Percentiles rank a stretch among this genome's conserved stretches.
These are phyloP conservation scores for Clonostachys rhizophaga DNA, from an alignment of 2,329 filamentous ascomycete genomes.

Conservation along the genomic window DNA sequence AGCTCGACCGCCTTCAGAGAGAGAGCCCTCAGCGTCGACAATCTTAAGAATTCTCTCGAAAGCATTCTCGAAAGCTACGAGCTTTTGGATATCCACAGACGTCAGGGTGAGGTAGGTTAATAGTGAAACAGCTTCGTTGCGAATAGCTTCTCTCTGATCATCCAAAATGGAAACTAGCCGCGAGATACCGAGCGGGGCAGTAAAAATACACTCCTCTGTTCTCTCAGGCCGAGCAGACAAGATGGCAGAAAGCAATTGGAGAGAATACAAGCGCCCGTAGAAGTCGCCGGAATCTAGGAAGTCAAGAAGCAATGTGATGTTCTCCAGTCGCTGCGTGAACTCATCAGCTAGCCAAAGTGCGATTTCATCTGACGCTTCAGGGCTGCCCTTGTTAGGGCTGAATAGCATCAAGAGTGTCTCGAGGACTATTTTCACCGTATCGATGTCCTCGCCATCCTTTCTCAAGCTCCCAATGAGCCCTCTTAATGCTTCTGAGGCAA, in stretches of 20 bases:
- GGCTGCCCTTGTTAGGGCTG: slow-evolving; percentile 63
- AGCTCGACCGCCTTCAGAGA: slow-evolving; percentile 77
- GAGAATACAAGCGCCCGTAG: slow-evolving; percentile 83
- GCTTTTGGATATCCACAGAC: slow-evolving; percentile 85
- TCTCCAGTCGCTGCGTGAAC: slow-evolving; percentile 96
- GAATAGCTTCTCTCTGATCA: slow-evolving; percentile 79
- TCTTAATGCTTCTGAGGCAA: slow-evolving; percentile 87
- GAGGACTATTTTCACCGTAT: slow-evolving; percentile 90
- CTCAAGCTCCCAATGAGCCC: slow-evolving; percentile 80
- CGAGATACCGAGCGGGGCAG: slow-evolving; percentile 82
- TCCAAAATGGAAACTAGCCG: slow-evolving; percentile 80
- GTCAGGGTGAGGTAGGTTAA: slow-evolving; percentile 84
- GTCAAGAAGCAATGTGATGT: slow-evolving; percentile 84
- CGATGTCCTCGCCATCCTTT: slow-evolving; percentile 89
- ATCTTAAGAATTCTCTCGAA: slow-evolving; percentile 84
- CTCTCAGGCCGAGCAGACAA: slow-evolving; percentile 80
- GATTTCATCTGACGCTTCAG: slow-evolving; percentile 94
- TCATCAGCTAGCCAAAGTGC: slow-evolving; percentile 95
- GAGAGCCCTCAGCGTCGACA: slow-evolving; percentile 74
- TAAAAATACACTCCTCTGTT: slow-evolving; percentile 91
- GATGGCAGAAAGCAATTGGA: slow-evolving; percentile 86
- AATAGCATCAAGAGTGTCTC: slow-evolving; percentile 96
- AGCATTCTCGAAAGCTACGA: slow-evolving; percentile 92
- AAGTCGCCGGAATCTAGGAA: slow-evolving; percentile 86
- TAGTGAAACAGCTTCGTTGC: slow-evolving; percentile 83